A percentile compares a stretch with the other conserved stretches of the same genome.
phyloP scores from a whole-genome alignment of 495 filamentous ascomycete species.

The Elaphomyces granulatus region DNA sequence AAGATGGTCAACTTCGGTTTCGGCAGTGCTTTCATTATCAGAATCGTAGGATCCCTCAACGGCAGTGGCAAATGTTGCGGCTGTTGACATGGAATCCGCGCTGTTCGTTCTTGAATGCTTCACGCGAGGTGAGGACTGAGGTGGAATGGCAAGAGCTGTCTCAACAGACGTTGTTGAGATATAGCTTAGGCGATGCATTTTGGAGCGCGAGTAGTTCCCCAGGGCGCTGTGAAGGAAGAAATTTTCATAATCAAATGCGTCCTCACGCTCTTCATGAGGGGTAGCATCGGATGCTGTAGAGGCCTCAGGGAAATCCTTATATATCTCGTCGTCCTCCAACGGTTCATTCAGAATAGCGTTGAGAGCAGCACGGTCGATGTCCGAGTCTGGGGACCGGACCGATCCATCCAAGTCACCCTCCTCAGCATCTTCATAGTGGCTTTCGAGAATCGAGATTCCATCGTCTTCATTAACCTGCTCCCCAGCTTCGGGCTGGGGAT shows the following conservation, averaged over 20 bases:
- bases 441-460: constrained; percentile 29
- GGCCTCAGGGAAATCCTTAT: constrained; percentile 15
- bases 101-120: constrained; percentile 39
- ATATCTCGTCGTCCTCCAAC: constrained; percentile 18
- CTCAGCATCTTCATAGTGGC: constrained; percentile 46
- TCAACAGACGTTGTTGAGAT: constrained; percentile 60
- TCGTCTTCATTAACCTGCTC: constrained; percentile 15
- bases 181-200: constrained; percentile 41
- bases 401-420: constrained; percentile 20
- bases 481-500: constrained; percentile 2
- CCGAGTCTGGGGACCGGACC: constrained; percentile 23
- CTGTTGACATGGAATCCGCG: constrained; percentile 53
- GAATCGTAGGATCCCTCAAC: constrained; percentile 44
- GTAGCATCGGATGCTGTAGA: constrained; percentile 18
- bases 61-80: constrained; percentile 74
- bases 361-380: constrained; percentile 36
- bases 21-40: constrained; percentile 17
- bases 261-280: constrained; percentile 84
- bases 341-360: constrained; percentile 31
- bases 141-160: constrained; percentile 23
- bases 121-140: constrained; percentile 28
- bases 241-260: constrained; percentile 95
- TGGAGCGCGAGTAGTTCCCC: constrained; percentile 43
- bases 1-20: constrained; percentile 7
- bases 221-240: constrained; percentile 87